Evolutionary conservation across 1,284 basidiomycete genomes (phyloP), one percentile per base, ranked within the genome.

Genomic region (Sphaerobolus stellatus): DNA sequence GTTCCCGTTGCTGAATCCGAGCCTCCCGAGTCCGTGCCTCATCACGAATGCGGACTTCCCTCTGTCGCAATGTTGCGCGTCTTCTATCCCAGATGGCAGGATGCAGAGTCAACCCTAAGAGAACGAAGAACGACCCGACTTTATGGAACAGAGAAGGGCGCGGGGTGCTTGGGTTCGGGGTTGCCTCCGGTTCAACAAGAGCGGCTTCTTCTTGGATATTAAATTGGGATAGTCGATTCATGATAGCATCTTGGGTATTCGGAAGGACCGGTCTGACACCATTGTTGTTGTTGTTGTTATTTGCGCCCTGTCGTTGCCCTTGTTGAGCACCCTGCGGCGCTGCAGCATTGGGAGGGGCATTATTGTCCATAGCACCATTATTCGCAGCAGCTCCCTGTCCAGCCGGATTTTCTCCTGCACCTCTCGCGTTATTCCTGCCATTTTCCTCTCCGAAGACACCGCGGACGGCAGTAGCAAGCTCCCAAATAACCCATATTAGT

Each of bases 71-170:
- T 11, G 76, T 77, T 20, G 66, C 69, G 44, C 88, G 75, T 59
- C 88, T 75, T 56, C 83, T 79, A 61, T 90, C 83, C 83, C 89
- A 90, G 40, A 89, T 73, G 27, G 86, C 88, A 4, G 88, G 88
- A 65, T 88, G 81, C 31, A 88, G 66, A 24, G 88, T 88, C 24
- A 81, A 70, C 43, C 84, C 45, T 46, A 90, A 70, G 47, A 91
- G 67, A 20, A 72, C 67, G 20, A 82, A 57, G 65, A 91, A 90
- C 20, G 80, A 77, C 51, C 68, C 68, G 30, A 73, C 57, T 62
- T 81, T 84, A 59, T 79, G 80, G 7, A 72, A 63, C 5, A 83
- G 50, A 22, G 71, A 69, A 2, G 84, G 86, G 11, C 65, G 61
- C 50, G 38, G 54, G 50, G 46, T 61, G 54, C 20, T 54, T 62